Evolutionary conservation across 1,139 yeast species (phyloP).

Genomic region (Pichia sp.): DNA sequence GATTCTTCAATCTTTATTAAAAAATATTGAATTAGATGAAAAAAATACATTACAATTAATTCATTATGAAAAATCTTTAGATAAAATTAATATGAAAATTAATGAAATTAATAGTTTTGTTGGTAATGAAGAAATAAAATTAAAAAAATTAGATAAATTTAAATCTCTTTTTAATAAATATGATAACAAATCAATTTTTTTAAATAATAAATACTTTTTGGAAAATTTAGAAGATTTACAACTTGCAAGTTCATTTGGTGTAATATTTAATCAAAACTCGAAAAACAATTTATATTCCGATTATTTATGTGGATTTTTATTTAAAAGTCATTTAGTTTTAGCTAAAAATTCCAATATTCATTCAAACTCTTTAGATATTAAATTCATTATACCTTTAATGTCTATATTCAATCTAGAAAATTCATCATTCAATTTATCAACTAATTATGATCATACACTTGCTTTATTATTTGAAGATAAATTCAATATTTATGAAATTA

Average conservation of each 20-base stretch:
- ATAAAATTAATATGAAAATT: slow-evolving; percentile 27
- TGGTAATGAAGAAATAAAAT: slow-evolving; percentile 18
- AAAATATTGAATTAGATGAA: slow-evolving; percentile 21
- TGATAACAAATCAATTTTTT: slow-evolving; percentile 14
- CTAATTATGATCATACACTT: slow-evolving; percentile 31
- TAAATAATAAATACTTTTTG: slow-evolving; percentile 15
- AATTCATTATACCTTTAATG: slow-evolving; percentile 45
- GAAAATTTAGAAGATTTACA: slow-evolving; percentile 27
- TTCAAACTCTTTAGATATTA: slow-evolving; percentile 29
- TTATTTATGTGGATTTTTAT: slow-evolving; percentile 39
- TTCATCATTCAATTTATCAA: slow-evolving; percentile 16
- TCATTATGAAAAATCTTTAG: slow-evolving; percentile 11
- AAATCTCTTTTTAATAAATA: slow-evolving; percentile 18
- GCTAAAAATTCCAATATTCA: slow-evolving; percentile 23
- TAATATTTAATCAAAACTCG: slow-evolving; percentile 35
- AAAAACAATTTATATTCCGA: slow-evolving; percentile 20
- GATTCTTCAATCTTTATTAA: slow-evolving; percentile 37
- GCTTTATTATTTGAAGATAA: slow-evolving; percentile 44
- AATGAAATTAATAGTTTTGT: slow-evolving; percentile 30
- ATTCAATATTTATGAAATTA: slow-evolving; percentile 39
- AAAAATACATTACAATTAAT: slow-evolving; percentile 14
- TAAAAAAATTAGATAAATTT: slow-evolving; percentile 14
- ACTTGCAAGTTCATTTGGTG: slow-evolving; percentile 33
- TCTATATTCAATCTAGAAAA: slow-evolving; percentile 23
- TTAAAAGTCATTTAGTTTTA: slow-evolving; percentile 45